Evolutionary conservation across 2,329 filamentous ascomycete genomes (phyloP), one percentile per base, ranked within the genome.

Genomic region (Neonectria magnoliae): DNA sequence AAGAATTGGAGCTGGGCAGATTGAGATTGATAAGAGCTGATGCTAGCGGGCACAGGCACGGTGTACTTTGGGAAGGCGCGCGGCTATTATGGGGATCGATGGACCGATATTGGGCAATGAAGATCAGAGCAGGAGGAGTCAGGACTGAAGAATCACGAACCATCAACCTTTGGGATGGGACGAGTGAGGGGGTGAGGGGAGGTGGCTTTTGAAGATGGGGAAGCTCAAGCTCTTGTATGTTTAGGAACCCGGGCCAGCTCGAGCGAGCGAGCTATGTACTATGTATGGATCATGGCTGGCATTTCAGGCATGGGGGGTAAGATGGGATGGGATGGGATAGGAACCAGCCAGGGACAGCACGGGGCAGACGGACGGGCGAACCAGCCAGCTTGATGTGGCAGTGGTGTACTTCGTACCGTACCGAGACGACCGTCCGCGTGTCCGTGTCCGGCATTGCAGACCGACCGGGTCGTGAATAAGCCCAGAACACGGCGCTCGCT

Each of bases 21-120:
- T 64, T 59, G 61, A 59, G 61, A 64, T 64, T 64, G 61, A 64
- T 64, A 64, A 64, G 61, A 56, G 36, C 42, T 59, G 47, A 50
- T 52, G 54, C 44, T 56, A 48, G 59, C 36, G 50, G 31, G 48
- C 51, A 62, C 60, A 42, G 61, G 52, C 42, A 58, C 55, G 48
- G 54, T 16, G 38, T 48, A 54, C 55, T 51, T 51, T 51, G 51
- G 51, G 54, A 36, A 62, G 53, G 59, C 47, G 29, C 13, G 48
- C 53, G 53, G 25, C 6, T 25, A 25, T 29, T 48, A 64, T 59
- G 56, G 61, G 44, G 51, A 42, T 57, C 29, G 47, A 36, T 51
- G 36, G 56, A 42, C 52, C 38, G 47, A 44, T 38, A 36, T 55
- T 51, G 56, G 56, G 36, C 25, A 18, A 36, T 16, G 42, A 51